These are phyloP conservation scores for Lachnellula cervina DNA, from an alignment of 2,329 filamentous ascomycete species.

Conservation along the genomic window DNA sequence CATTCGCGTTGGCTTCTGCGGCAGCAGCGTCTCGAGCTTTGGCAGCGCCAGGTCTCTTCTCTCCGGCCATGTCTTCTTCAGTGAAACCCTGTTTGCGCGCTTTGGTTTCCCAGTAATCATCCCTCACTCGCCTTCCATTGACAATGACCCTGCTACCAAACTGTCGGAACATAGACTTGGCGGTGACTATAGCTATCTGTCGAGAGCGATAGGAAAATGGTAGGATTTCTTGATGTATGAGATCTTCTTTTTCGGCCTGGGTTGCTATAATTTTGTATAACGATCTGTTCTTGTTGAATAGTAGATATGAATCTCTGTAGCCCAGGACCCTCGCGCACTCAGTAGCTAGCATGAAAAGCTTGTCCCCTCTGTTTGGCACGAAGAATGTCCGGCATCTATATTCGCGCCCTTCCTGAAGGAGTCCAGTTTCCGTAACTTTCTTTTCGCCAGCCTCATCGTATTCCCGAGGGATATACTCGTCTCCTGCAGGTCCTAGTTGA, in stretches of 20 bases:
- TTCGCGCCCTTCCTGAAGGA: slow-evolving; percentile 74
- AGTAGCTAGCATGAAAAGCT: slow-evolving; percentile 97
- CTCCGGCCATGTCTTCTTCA: slow-evolving; percentile 89
- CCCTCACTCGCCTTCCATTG: slow-evolving; percentile 82
- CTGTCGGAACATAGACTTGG: slow-evolving; percentile 96
- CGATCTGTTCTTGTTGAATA: slow-evolving; percentile 98
- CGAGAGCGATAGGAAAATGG: slow-evolving; percentile 98
- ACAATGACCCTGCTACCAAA: slow-evolving; percentile 93
- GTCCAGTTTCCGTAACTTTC: slow-evolving; percentile 82
- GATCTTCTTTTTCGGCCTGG: slow-evolving; percentile 91
- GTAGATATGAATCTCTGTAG: slow-evolving; percentile 93
- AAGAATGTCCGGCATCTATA: slow-evolving; percentile 93
- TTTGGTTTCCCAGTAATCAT: slow-evolving; percentile 99
- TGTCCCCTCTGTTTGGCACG: slow-evolving; percentile 84
- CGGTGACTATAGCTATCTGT: slow-evolving; percentile 97
- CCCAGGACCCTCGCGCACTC: slow-evolving; percentile 92
- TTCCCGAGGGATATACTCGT: slow-evolving; percentile 93
- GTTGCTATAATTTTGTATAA: slow-evolving; percentile 97
- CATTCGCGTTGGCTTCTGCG: slow-evolving; percentile 55
- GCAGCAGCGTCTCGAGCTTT: slow-evolving; percentile 81
- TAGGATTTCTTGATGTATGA: slow-evolving; percentile 90
- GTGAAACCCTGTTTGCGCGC: slow-evolving; percentile 97
- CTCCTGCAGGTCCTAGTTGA: slow-evolving; percentile 80
- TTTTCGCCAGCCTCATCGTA: slow-evolving; percentile 90
- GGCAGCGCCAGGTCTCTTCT: slow-evolving; percentile 88